These are phyloP conservation scores for Gonapodya prolifera DNA, from an alignment of 192 early-diverging fungal genomes.

Conservation along the genomic window DNA sequence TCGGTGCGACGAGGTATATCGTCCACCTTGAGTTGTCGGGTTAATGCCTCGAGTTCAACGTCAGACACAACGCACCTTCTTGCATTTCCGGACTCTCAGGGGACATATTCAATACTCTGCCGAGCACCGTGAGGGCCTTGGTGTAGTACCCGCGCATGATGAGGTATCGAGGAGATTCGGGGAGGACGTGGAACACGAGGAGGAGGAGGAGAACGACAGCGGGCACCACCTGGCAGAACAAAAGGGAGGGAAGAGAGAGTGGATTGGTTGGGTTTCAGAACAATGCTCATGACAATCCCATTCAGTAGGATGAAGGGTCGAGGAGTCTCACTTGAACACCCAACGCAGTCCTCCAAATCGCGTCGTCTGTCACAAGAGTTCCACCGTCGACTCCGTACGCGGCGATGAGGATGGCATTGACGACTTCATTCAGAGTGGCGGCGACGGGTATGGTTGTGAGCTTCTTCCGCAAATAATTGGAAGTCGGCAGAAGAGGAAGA, in stretches of 20 bases:
- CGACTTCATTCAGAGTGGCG: too few relatives aligned
- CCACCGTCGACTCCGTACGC: neutral
- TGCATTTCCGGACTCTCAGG: neutral
- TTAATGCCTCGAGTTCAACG: neutral
- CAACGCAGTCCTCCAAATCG: neutral
- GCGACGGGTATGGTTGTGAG: too few relatives aligned
- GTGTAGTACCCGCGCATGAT: neutral
- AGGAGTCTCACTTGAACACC: neutral
- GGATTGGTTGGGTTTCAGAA: too few relatives aligned
- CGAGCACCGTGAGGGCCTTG: neutral
- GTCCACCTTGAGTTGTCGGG: too few relatives aligned
- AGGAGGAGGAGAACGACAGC: neutral
- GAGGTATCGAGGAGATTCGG: neutral
- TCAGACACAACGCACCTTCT: neutral
- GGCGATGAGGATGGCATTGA: neutral
- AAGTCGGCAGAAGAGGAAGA: too few relatives aligned
- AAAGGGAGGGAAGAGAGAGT: too few relatives aligned
- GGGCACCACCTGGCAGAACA: neutral
- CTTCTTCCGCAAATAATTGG: too few relatives aligned
- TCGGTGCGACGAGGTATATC: too few relatives aligned
- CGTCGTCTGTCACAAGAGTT: neutral
- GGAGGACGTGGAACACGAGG: neutral
- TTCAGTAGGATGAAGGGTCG: too few relatives aligned
- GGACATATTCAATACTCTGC: neutral
- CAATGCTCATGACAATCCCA: too few relatives aligned